Conservation (phyloP, 345 rosid species). For the Ceriops zippeliana region DNA sequence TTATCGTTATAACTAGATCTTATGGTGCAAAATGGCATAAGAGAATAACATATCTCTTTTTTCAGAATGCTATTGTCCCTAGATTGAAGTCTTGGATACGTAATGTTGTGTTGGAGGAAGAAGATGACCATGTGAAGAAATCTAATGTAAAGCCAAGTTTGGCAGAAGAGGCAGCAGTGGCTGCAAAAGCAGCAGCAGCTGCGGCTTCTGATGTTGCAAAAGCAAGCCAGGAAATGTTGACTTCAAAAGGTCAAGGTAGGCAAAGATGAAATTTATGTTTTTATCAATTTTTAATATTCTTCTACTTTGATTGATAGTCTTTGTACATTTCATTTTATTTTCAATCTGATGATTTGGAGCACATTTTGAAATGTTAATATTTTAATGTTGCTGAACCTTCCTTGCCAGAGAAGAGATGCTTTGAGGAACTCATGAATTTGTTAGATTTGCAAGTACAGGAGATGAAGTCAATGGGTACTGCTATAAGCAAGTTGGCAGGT, state of each 20-base stretch:
- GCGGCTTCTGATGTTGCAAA: conserved; percentile 91
- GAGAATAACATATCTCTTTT: conserved; percentile 25
- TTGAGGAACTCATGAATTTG: conserved; percentile 56
- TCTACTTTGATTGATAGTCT: not conserved
- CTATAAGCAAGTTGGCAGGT: conserved; percentile 74
- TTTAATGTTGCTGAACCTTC: conserved; percentile 10
- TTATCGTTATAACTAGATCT: not conserved
- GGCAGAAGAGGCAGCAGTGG: conserved; percentile 90
- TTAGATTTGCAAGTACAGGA: conserved; percentile 75
- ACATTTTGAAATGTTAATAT: conserved; percentile 5
- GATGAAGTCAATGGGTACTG: conserved; percentile 71
- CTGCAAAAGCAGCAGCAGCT: conserved; percentile 86
- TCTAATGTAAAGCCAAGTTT: conserved; percentile 55
- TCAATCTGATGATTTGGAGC: conserved; percentile 10
- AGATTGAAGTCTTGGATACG: conserved; percentile 88
- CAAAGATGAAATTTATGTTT: not conserved
- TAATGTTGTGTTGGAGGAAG: conserved; percentile 70
- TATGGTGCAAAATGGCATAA: not conserved
- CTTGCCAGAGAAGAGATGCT: conserved; percentile 59
- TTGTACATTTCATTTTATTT: not conserved
- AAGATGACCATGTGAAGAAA: conserved; percentile 46
- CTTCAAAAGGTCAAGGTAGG: conserved; percentile 60
- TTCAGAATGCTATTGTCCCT: conserved; percentile 72
- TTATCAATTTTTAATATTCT: not conserved
- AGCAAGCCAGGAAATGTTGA: conserved; percentile 81